These are phyloP conservation scores for Cystofilobasidium macerans DNA, from an alignment of 768 basidiomycete species.

Conservation along the genomic window DNA sequence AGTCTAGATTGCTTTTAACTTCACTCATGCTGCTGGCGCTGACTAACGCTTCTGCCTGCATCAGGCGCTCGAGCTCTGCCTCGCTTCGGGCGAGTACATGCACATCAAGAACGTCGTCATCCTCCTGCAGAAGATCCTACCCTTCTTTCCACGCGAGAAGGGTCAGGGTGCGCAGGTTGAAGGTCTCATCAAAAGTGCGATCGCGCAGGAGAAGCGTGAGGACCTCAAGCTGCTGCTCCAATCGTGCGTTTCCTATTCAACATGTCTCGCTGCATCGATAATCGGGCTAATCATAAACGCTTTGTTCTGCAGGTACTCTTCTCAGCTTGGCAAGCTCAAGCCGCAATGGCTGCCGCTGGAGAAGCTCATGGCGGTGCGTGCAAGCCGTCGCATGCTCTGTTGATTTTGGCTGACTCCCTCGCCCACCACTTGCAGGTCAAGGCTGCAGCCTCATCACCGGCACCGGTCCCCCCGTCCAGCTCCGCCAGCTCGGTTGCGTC, in stretches of 20 bases:
- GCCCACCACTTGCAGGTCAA: neutral
- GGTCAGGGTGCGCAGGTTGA: constrained; percentile 46
- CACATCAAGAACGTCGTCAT: constrained; percentile 95
- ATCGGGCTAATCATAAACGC: neutral
- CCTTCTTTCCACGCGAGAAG: constrained; percentile 68
- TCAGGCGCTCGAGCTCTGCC: constrained; percentile 69
- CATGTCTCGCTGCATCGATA: neutral
- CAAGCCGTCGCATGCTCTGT: neutral
- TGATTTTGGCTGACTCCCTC: neutral
- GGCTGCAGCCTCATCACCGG: no score
- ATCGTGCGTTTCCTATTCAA: constrained; percentile 28
- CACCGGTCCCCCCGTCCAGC: neutral
- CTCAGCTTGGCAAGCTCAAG: constrained; percentile 21
- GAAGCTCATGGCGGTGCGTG: constrained; percentile 5
- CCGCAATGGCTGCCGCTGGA: constrained; percentile 25
- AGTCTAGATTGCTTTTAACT: constrained; percentile 29
- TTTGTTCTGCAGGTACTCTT: constrained; percentile 16
- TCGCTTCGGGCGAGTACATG: constrained; percentile 86
- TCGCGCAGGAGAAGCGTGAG: constrained; percentile 61
- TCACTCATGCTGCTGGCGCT: constrained; percentile 3
- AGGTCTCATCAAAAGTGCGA: constrained; percentile 52
- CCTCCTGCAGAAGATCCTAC: constrained; percentile 78
- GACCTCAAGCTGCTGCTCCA: constrained; percentile 35
- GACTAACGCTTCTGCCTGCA: constrained; percentile 1
- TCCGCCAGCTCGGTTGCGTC: neutral